These are phyloP conservation scores for Echeveria elegans DNA, from an alignment of 164 flowering plant species.

Conservation along the genomic window DNA sequence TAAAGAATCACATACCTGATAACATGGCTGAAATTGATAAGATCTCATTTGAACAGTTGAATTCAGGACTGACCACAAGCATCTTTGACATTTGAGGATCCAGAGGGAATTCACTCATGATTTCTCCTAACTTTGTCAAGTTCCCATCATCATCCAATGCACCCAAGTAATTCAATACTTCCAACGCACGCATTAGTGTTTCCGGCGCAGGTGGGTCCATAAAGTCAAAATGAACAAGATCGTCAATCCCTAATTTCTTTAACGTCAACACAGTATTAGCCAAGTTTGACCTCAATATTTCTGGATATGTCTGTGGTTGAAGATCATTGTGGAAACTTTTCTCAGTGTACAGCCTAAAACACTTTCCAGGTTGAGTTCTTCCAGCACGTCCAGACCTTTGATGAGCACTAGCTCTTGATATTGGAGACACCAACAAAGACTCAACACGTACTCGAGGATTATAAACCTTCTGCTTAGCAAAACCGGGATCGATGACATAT, in stretches of 20 bases:
- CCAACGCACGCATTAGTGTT: constrained; percentile 88
- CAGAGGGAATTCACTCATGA: constrained; percentile 91
- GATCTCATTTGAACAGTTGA: constrained; percentile 93
- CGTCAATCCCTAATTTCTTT: constrained; percentile 90
- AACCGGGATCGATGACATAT: constrained; percentile 93
- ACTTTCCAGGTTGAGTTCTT: constrained; percentile 98
- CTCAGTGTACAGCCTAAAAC: constrained; percentile 88
- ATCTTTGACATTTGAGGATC: constrained; percentile 98
- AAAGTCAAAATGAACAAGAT: constrained; percentile 93
- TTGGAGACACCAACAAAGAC: constrained; percentile 85
- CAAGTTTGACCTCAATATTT: constrained; percentile 80
- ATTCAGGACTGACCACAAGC: constrained; percentile 88
- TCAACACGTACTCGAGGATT: constrained; percentile 90
- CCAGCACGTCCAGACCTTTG: constrained; percentile 98
- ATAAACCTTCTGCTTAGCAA: constrained; percentile 86
- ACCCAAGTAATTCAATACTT: constrained; percentile 85
- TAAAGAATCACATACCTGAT: constrained; percentile 45
- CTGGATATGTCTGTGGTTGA: constrained; percentile 90
- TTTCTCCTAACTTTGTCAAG: constrained; percentile 81
- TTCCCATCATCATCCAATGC: constrained; percentile 95
- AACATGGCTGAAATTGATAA: constrained; percentile 90
- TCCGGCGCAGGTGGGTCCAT: constrained; percentile 75
- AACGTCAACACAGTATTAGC: constrained; percentile 87
- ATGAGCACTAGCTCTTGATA: constrained; percentile 94
- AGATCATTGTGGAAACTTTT: constrained; percentile 76